Percentiles rank a stretch among this genome's conserved stretches.
These are phyloP conservation scores for Tylopilus felleus DNA, from an alignment of 768 basidiomycete species.

Conservation along the genomic window DNA sequence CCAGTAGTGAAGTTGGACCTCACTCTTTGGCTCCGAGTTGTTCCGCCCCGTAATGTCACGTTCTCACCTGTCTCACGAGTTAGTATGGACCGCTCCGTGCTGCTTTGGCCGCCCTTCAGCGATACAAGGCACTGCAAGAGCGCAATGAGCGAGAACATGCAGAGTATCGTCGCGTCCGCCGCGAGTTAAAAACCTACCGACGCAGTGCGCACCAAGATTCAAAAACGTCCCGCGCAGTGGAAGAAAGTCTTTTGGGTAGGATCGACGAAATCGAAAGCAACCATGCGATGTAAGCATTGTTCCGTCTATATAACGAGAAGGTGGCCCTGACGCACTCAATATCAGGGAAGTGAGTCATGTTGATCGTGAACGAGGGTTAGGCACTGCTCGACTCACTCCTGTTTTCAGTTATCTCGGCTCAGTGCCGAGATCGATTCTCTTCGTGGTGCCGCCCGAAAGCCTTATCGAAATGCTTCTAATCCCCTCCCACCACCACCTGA, in stretches of 20 bases:
- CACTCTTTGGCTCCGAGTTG: constrained; percentile 17
- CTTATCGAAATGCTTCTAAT: constrained; percentile 37
- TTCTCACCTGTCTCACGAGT: constrained; percentile 23
- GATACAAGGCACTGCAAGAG: constrained; percentile 38
- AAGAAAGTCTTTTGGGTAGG: constrained; percentile 33
- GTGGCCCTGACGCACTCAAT: constrained; percentile 11
- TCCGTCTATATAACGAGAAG: background rate
- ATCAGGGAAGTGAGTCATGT: constrained; percentile 30
- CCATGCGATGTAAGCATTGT: constrained; percentile 27
- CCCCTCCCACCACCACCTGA: constrained; percentile 58
- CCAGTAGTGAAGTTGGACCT: constrained; percentile 1
- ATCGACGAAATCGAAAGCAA: constrained; percentile 32
- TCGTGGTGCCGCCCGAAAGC: constrained; percentile 28
- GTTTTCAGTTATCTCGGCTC: constrained; percentile 30
- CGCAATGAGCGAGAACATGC: constrained; percentile 31
- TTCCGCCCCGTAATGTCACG: constrained; percentile 13
- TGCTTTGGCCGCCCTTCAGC: constrained; percentile 34
- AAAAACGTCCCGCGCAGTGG: constrained; percentile 35
- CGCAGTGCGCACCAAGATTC: constrained; percentile 31
- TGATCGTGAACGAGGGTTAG: constrained; percentile 1
- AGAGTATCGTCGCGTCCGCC: constrained; percentile 32
- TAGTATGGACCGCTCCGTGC: constrained; percentile 34
- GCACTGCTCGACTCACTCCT: constrained; percentile 17
- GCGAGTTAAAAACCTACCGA: constrained; percentile 30
- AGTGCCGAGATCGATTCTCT: constrained; percentile 38